Conservation (phyloP, 1,284 basidiomycete genomes). For the Heterobasidion irregulare region DNA sequence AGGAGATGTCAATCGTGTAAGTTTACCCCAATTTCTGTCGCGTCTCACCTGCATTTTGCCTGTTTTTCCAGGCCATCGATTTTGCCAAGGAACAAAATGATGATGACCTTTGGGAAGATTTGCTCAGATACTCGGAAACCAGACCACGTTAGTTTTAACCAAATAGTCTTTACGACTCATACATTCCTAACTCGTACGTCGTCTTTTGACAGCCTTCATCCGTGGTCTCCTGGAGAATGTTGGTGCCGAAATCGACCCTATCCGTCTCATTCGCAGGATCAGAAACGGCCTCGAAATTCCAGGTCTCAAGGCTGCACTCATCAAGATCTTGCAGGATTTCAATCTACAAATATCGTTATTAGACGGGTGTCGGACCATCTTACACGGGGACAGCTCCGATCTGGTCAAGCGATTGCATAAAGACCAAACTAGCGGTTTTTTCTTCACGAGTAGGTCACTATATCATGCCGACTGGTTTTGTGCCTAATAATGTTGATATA, state of each 20-base stretch:
- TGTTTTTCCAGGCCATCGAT: slow-evolving; percentile 73
- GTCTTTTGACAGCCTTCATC: slow-evolving; percentile 69
- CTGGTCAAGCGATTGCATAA: slow-evolving; percentile 64
- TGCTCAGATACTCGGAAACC: slow-evolving; percentile 91
- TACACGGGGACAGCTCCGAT: slow-evolving; percentile 74
- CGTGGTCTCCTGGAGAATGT: slow-evolving; percentile 93
- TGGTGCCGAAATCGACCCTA: slow-evolving; percentile 93
- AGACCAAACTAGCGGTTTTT: slow-evolving; percentile 74
- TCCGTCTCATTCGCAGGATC: slow-evolving; percentile 89
- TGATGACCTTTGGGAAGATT: slow-evolving; percentile 96
- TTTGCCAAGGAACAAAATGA: slow-evolving; percentile 98
- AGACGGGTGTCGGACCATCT: slow-evolving; percentile 84
- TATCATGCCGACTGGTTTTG: not conserved
- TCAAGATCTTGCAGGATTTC: slow-evolving; percentile 96
- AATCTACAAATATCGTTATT: slow-evolving; percentile 85
- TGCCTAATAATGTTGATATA: not conserved
- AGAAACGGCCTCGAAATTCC: slow-evolving; percentile 95
- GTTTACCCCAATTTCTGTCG: slow-evolving; percentile 13
- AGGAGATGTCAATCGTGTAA: slow-evolving; percentile 82
- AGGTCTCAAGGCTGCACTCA: slow-evolving; percentile 87
- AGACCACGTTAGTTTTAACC: slow-evolving; percentile 57
- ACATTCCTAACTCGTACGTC: slow-evolving; percentile 1
- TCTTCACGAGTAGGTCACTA: slow-evolving; percentile 51
- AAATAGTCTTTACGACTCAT: not conserved
- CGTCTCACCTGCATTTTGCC: not conserved